Base-by-base conservation (phyloP, 1,139 yeast genomes). In the Nakaseomyces nivariensis region DNA sequence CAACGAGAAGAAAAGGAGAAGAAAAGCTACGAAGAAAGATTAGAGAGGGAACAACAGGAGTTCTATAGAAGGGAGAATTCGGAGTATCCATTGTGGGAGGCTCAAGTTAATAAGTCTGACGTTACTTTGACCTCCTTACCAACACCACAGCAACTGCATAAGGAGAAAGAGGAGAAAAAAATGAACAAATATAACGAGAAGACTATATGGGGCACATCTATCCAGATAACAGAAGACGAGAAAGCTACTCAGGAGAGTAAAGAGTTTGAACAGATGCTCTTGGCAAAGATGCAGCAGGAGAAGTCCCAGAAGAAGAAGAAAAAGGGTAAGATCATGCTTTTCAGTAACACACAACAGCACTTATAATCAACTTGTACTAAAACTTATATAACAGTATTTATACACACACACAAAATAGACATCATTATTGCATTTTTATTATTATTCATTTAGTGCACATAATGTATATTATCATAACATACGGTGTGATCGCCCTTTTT, bases 1-100 rank as follows among this genome's bases (percentile, higher is more conserved):
- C 73, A 74, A 44, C 73, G 74, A 49, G 97, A 88, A 58, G 95
- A 87, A 52, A 71, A 78, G 49, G 79, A 82, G 52, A 74, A 79
- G 52, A 72, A 71, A 51, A 67, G 75, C 31, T 90, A 89, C 32
- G 76, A 83, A 54, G 72, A 72, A 46, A 77, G 78, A 52, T 80
- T 82, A 52, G 95, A 88, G 58, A 62, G 70, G 41, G 74, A 75
- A 52, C 77, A 79, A 0, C 67, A 76, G 45, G 74, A 78, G 50
- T 83, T 82, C 57, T 82, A 73, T 58, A 75, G 75, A 50, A 63
- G 75, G 26, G 88, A 82, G 58, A 82, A 81, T 59, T 75, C 69
- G 24, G 60, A 61, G 4, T 13, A 41, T 6, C 43, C 25, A 7
- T 17, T 26, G n/a, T 40, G 43, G 37, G 48, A 46, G 11, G 31